Base-by-base conservation (phyloP, 495 filamentous ascomycete species). In the Hypomontagnella submonticulosa region DNA sequence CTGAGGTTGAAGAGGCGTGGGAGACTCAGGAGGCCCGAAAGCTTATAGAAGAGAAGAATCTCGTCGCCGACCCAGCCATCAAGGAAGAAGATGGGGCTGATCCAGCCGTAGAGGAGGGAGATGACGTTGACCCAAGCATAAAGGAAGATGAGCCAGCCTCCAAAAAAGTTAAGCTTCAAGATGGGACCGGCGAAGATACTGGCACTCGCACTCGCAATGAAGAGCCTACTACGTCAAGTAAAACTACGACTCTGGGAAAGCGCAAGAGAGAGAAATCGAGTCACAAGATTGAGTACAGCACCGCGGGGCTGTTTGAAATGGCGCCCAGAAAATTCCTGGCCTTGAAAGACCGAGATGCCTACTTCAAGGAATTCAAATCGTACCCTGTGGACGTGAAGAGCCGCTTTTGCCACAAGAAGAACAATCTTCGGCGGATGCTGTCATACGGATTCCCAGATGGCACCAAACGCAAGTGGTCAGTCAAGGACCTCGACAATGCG, bases 391-490 rank as follows among this genome's bases (percentile, higher is more conserved):
- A 51, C 3, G 27, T 43, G 4, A 63, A 40, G 37, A 47, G 61
- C 4, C 8, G 8, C 13, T 73, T 71, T n/a, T 66, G 49, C 10
- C 61, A 68, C 15, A 27, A 23, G n/a, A 73, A 71, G 53, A 73
- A 73, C 20, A 66, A 50, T 34, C 54, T 71, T 11, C 63, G 71
- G 6, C 46, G 71, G 5, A 12, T 71, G 9, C 63, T 73, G 1
- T 68, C 67, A 0, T 73, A 60, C 19, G 61, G 61, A 1, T 38
- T 34, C 13, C 10, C 8, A 5, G 38, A 59, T 1, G 16, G 43
- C 0, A 38, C 44, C 4, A 33, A 30, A 7, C 40, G 46, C 4
- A 18, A 20, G 4, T 69, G 68, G 71, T 23, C 9, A 0, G 55
- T 44, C 3, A 12, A 40, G 7, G 71, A 73, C 13, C 61, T 73